Percentiles rank a stretch among this genome's conserved stretches.
phyloP scores from a whole-genome alignment of 768 basidiomycete species.

The Mrakia frigida region DNA sequence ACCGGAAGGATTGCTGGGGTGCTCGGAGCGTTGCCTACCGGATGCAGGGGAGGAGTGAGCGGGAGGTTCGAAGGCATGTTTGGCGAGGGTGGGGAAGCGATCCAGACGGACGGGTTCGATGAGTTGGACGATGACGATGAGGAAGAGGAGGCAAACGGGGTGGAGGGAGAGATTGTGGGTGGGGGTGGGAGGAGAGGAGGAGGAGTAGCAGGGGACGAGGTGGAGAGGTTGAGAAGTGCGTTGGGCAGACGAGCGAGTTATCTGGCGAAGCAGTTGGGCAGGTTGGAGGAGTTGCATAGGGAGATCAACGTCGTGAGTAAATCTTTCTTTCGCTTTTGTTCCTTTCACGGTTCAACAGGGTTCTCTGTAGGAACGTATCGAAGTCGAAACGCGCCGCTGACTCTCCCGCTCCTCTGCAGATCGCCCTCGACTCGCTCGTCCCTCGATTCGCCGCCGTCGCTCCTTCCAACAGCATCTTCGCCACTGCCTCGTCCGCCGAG shows the following conservation, averaged over 20 bases:
- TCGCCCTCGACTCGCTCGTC: slow-evolving; percentile 51
- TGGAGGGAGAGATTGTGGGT: slow-evolving; percentile 49
- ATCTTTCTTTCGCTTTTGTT: slow-evolving; percentile 53
- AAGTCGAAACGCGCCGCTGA: slow-evolving; percentile 66
- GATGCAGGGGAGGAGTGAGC: slow-evolving; percentile 50
- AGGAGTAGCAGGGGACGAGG: slow-evolving; percentile 61
- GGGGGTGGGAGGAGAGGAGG: slow-evolving; percentile 40
- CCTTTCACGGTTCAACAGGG: too few species aligned
- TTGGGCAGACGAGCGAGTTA: slow-evolving; percentile 83
- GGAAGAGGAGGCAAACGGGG: slow-evolving; percentile 49
- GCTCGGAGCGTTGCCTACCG: slow-evolving; percentile 74
- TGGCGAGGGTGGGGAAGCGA: slow-evolving; percentile 61
- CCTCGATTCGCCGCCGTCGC: background rate
- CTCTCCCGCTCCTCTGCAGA: slow-evolving; percentile 27
- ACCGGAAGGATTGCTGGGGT: slow-evolving; percentile 86
- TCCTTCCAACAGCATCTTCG: background rate
- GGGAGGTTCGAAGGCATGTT: slow-evolving; percentile 27
- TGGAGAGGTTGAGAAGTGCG: slow-evolving; percentile 72
- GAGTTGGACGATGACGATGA: slow-evolving; percentile 82
- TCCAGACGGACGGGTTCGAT: slow-evolving; percentile 79
- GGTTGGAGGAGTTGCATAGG: slow-evolving; percentile 79
- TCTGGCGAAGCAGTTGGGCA: slow-evolving; percentile 74
- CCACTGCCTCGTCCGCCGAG: slow-evolving; percentile 33
- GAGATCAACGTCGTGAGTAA: slow-evolving; percentile 71
- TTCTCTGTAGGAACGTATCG: slow-evolving; percentile 77